Base-by-base conservation (phyloP, 1,284 basidiomycete species). In the Ustilago curta region DNA sequence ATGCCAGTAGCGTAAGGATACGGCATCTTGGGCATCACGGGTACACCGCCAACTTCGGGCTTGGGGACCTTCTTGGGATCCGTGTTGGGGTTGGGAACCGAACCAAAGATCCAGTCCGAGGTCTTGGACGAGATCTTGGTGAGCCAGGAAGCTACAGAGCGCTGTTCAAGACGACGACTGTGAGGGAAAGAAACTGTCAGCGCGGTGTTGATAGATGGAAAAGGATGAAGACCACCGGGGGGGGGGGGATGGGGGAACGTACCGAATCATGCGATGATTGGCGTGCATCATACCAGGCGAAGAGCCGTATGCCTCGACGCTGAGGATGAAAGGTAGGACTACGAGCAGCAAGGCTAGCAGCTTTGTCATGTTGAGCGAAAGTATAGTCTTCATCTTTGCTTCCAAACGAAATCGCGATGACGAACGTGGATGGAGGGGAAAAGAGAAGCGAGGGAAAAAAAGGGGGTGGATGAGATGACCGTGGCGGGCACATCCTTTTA, bases 1-100 rank as follows among this genome's bases (percentile, higher is more conserved):
- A 70, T 75, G 14, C 71, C 71, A 4, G 67, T 70, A 0, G 51
- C 59, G 25, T 70, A 75, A 2, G 71, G 71, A 35, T 75, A 75
- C 5, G 57, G 62, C 59, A 63, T 70, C 52, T 65, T 64, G 25
- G 32, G 50, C 45, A 70, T 25, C 44, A 70, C 58, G 6, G 51
- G 9, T 0, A 59, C 56, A 1, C 63, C 63, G 1, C 71, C 67
- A 1, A 49, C 48, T 1, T 12, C 27, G 0, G 71, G 39, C 8
- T 75, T 51, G 39, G 71, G 67, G 9, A 59, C 32, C 3, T 53
- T 21, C 4, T 8, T 47, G 1, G 40, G 21, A 31, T 59, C 54
- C 27, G 47, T 31, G 27, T 21, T 9, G 2, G 62, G 56, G 4
- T 9, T 27, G 23, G 40, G 44, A 6, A 67, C 67, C 2, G 21